Base-by-base conservation (phyloP, 31 red algal species). In the Asparagopsis taxiformis region DNA sequence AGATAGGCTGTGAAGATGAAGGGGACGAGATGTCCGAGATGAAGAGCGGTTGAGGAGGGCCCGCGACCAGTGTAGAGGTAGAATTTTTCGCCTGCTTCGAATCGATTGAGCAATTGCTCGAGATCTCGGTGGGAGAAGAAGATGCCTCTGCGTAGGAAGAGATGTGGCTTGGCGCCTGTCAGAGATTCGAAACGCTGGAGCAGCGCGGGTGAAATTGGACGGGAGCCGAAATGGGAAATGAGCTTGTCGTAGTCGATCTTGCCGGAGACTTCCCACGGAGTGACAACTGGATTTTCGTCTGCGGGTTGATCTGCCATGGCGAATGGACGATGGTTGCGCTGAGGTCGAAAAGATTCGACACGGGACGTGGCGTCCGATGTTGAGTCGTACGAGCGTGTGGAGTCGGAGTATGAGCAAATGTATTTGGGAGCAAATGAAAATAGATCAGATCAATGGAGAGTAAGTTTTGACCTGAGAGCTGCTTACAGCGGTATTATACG, bases 61-160 rank as follows among this genome's bases (percentile, higher is more conserved):
- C 93, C 93, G 4, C 93, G 62, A 13, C 93, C 93, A 13, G 93
- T 97, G 79, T 97, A 97, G 6, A 97, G 71, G 66, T 75, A 97
- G 62, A 97, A 97, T 58, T 62, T 67, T 10, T 91, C 41, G 24
- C 93, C 93, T 28, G 53, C 69, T 70, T 97, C 88, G 62, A 88
- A 92, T 24, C 58, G 51, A 34, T 87, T 61, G 62, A 97, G 82
- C 31, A 97, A 39, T n/a, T 82, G 29, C 29, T 82, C 59, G 34
- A 97, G 77, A 49, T 97, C 93, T 22, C 93, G 87, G 56, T 97
- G 93, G 4, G 88, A 92, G 73, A 97, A 97, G 80, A 92, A 97
- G 25, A 97, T 92, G 35, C 87, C 88, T 8, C 93, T 59, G 19
- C 86, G 76, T 43, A 97, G 70, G 25, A 97, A 97, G 43, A 71